Evolutionary conservation across 352 stramenopile species (phyloP).

Genomic region (Pythium insidiosum): DNA sequence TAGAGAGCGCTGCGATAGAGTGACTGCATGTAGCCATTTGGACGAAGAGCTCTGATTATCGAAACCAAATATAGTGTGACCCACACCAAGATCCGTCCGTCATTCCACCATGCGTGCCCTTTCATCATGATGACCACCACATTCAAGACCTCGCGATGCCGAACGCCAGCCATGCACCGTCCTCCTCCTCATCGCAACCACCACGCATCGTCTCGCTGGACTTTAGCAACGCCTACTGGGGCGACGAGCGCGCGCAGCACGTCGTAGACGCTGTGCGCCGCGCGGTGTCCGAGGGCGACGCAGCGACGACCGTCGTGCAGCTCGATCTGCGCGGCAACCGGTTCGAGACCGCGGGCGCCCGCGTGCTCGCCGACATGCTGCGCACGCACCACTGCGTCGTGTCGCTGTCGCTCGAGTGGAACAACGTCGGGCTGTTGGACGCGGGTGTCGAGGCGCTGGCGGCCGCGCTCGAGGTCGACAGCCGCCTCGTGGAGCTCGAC

Average conservation of each 20-base stretch:
- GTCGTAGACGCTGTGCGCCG: conserved; percentile 40
- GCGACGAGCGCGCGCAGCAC: conserved; percentile 55
- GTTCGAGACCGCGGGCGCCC: conserved; percentile 52
- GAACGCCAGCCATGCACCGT: too few relatives aligned
- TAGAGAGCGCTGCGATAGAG: too few relatives aligned
- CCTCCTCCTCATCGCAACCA: too few relatives aligned
- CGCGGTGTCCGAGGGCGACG: too few relatives aligned
- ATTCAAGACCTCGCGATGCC: too few relatives aligned
- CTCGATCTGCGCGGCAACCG: conserved; percentile 73
- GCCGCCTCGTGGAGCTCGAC: conserved; percentile 53
- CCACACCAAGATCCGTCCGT: too few relatives aligned
- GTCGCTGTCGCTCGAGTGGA: conserved; percentile 74
- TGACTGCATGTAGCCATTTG: too few relatives aligned
- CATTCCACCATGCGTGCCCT: too few relatives aligned
- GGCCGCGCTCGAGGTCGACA: conserved; percentile 50
- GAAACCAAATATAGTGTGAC: too few relatives aligned
- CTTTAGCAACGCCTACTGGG: conserved; percentile 67
- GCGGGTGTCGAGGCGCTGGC: conserved; percentile 61
- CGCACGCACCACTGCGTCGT: conserved; percentile 41
- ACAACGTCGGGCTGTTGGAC: conserved; percentile 73
- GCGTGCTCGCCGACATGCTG: conserved; percentile 41
- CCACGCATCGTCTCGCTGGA: too few relatives aligned
- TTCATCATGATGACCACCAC: too few relatives aligned
- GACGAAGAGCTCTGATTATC: too few relatives aligned
- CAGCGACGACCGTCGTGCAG: conserved; percentile 25